Base-by-base conservation (phyloP, 2,329 filamentous ascomycete species). In the Alternaria novae-zelandiae region DNA sequence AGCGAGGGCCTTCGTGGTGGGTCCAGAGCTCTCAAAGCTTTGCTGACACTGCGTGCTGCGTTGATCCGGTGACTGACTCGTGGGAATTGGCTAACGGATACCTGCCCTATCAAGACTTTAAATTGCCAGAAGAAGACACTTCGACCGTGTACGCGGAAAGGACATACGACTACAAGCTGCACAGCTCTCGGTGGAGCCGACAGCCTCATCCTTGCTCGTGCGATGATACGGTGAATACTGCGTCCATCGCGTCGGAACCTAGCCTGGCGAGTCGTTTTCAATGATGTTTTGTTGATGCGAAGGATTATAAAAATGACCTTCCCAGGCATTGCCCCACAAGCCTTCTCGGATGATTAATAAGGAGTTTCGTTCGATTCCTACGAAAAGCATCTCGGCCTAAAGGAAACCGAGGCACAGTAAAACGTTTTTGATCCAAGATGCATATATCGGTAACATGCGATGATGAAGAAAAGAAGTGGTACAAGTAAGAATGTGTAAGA, bases 31-130 rank as follows among this genome's bases (percentile, higher is more conserved):
- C n/a, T 30, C 58, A 46, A 13, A 17, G 21, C 30, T 30, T 46
- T 20, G 26, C n/a, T 13, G 30, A 20, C n/a, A 41, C 20, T 54
- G 44, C 30, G 20, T n/a, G 28, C 20, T 54, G 44, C 30, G 20
- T n/a, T 44, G 44, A 17, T 56, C 51, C 8, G 9, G 20, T 20
- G 13, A 23, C 44, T 57, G 58, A 57, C 51, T 61, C 59, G 59
- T 30, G 25, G n/a, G 20, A 44, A 23, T 59, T 15, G 15, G 15
- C 41, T 36, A 17, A 23, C 13, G 30, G 23, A 41, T 17, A 47
- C 28, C 57, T 55, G n/a, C 20, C 50, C 12, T 47, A 21, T 55
- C 28, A 47, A 32, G 15, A 47, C 21, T 59, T 11, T n/a, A 21
- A 20, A 36, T 59, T 59, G 30, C 41, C 41, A 20, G 23, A 60